phyloP scores from a whole-genome alignment of 2,329 filamentous ascomycete species.

The Nemania sp. region DNA sequence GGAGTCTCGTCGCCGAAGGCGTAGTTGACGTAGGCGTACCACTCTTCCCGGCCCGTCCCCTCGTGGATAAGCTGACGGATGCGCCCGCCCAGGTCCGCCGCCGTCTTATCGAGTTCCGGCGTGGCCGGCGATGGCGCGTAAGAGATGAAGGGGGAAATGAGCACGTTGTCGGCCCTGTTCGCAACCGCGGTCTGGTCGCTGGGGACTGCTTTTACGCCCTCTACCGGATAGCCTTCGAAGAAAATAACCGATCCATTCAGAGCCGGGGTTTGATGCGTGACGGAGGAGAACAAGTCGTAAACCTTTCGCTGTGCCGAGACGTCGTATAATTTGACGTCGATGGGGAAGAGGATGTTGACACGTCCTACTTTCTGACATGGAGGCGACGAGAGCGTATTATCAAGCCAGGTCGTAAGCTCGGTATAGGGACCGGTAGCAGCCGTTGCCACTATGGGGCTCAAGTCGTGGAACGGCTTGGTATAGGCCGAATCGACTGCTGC shows the following conservation, averaged over 20 bases:
- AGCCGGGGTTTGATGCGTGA: slow-evolving; percentile 37
- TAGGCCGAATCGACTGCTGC: slow-evolving; percentile 23
- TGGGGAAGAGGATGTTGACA: slow-evolving; percentile 31
- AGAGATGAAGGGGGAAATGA: slow-evolving; percentile 36
- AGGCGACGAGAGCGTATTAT: slow-evolving; percentile 1
- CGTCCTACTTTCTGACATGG: slow-evolving; percentile 28
- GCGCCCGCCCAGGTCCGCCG: slow-evolving; percentile 36
- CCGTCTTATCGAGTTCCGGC: slow-evolving; percentile 33
- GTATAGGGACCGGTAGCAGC: slow-evolving; percentile 16
- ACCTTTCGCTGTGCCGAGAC: slow-evolving; percentile 42
- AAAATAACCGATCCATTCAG: slow-evolving; percentile 38
- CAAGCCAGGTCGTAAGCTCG: slow-evolving; percentile 26
- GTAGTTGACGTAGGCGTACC: slow-evolving; percentile 44
- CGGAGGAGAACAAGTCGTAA: slow-evolving; percentile 45
- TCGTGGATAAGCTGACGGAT: slow-evolving; percentile 36
- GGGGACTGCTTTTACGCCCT: slow-evolving; percentile 29
- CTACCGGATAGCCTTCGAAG: slow-evolving; percentile 32
- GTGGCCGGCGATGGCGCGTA: slow-evolving; percentile 37
- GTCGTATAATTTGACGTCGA: slow-evolving; percentile 39
- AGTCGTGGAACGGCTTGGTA: slow-evolving; percentile 23
- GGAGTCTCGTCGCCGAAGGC: slow-evolving; percentile 40
- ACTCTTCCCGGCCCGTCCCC: slow-evolving; percentile 29
- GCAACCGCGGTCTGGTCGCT: slow-evolving; percentile 30
- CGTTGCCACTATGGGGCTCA: slow-evolving; percentile 18
- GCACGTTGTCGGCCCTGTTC: slow-evolving; percentile 23